A percentile compares a stretch with the other conserved stretches of the same genome.
These are phyloP conservation scores for Amanita exitialis DNA, from an alignment of 768 basidiomycete species.

Conservation along the genomic window DNA sequence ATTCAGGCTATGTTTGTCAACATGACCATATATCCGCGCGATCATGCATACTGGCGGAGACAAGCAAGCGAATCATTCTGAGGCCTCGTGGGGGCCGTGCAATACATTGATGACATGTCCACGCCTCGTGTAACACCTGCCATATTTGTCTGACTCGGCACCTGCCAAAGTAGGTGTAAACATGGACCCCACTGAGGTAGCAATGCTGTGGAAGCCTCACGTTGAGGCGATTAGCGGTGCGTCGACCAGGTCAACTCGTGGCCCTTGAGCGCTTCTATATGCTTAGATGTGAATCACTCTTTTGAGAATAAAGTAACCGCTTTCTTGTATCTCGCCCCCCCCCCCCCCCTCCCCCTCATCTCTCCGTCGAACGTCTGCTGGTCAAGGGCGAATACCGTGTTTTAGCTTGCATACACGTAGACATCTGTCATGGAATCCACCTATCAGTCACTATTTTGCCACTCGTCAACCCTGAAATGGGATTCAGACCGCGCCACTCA, in stretches of 20 bases:
- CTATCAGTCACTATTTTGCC: not conserved
- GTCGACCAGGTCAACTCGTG: not conserved
- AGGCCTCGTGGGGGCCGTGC: no score
- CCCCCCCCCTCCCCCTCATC: no score
- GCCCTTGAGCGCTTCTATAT: not conserved
- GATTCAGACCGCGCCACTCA: not conserved
- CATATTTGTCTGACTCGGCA: not conserved
- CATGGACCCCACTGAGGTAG: not conserved
- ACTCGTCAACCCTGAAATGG: not conserved
- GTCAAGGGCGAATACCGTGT: not conserved
- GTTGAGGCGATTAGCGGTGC: not conserved
- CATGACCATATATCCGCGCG: no score
- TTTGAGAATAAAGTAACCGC: not conserved
- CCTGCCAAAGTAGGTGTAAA: not conserved
- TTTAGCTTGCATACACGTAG: not conserved
- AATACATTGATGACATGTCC: not conserved
- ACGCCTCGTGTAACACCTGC: not conserved
- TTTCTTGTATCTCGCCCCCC: not conserved
- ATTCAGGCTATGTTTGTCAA: no score
- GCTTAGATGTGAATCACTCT: not conserved
- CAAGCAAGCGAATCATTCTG: not conserved
- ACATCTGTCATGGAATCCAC: not conserved
- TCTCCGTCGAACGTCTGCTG: not conserved
- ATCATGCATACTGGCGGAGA: not conserved
- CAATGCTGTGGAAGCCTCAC: not conserved